phyloP scores from a whole-genome alignment of 805 yeast genomes.

The Clavispora vitiphila region DNA sequence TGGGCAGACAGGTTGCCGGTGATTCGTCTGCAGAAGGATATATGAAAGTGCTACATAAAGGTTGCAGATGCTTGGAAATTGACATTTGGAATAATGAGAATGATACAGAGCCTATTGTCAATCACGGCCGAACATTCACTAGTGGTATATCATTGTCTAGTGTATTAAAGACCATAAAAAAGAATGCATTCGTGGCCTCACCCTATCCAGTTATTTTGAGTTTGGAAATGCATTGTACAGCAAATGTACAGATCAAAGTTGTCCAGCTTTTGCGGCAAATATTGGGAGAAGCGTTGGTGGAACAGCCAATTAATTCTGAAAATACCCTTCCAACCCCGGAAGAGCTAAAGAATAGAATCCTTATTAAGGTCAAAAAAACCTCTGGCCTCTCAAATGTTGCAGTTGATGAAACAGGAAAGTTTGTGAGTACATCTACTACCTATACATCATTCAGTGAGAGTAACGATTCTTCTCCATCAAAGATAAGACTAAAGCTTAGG shows the following conservation, averaged over 20 bases:
- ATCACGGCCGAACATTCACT: slow-evolving; percentile 85
- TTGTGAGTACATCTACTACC: slow-evolving; percentile 30
- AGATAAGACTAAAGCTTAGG: slow-evolving; percentile 18
- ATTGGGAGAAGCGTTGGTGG: slow-evolving; percentile 55
- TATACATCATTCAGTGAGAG: slow-evolving; percentile 41
- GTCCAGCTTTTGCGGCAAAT: slow-evolving; percentile 47
- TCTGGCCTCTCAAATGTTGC: slow-evolving; percentile 15
- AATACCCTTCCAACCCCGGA: slow-evolving; percentile 59
- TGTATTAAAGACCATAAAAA: slow-evolving; percentile 68
- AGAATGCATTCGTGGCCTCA: slow-evolving; percentile 84
- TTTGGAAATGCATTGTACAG: slow-evolving; percentile 75
- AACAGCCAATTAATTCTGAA: slow-evolving; percentile 29
- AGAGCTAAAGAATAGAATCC: slow-evolving; percentile 61
- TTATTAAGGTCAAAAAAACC: slow-evolving; percentile 74
- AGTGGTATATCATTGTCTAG: slow-evolving; percentile 62
- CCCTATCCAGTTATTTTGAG: slow-evolving; percentile 85
- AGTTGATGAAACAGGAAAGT: slow-evolving; percentile 18
- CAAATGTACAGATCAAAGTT: slow-evolving; percentile 60
- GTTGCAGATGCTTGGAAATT: slow-evolving; percentile 91
- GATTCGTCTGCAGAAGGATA: slow-evolving; percentile 88
- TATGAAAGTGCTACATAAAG: slow-evolving; percentile 78
- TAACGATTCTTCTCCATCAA: slow-evolving; percentile 14
- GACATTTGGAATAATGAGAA: slow-evolving; percentile 85
- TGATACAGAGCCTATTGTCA: slow-evolving; percentile 72
- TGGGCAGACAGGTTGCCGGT: slow-evolving; percentile 86